phyloP scores from a whole-genome alignment of 148 eudicot genomes.

The Arctostaphylos glauca region DNA sequence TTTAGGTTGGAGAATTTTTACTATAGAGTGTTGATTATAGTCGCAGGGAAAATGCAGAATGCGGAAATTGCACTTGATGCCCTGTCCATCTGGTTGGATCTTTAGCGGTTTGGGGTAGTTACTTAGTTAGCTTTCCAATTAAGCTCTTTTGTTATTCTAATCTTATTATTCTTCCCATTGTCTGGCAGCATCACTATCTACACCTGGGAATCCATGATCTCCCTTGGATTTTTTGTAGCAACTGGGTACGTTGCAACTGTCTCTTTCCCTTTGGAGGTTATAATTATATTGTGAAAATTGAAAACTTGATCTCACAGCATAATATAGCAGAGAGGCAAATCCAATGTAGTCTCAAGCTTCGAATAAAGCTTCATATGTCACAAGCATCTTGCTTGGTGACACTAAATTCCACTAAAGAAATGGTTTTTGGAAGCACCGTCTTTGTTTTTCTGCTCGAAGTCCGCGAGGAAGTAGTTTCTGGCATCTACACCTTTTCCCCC shows the following conservation, averaged over 20 bases:
- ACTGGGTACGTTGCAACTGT: constrained; percentile 21
- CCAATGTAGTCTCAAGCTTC: background rate
- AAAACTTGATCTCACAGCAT: background rate
- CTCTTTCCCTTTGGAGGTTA: background rate
- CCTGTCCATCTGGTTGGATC: constrained; percentile 33
- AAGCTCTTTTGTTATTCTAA: background rate
- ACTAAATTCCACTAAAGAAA: background rate
- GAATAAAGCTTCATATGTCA: background rate
- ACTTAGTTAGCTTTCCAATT: background rate
- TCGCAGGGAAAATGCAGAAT: constrained; percentile 23
- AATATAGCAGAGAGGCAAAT: background rate
- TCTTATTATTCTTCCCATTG: background rate
- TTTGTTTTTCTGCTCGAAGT: background rate
- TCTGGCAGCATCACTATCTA: constrained; percentile 16
- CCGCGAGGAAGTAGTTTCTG: background rate
- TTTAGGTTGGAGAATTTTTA: constrained; percentile 38
- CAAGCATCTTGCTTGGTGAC: constrained; percentile 2
- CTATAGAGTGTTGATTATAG: constrained; percentile 30
- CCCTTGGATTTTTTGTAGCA: constrained; percentile 31
- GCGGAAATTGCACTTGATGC: constrained; percentile 37
- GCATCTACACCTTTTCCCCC: background rate
- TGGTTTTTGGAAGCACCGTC: background rate
- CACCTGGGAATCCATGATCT: constrained; percentile 25
- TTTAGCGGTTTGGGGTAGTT: background rate
- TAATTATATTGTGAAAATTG: background rate